Evolutionary conservation across 352 stramenopile genomes (phyloP).

Genomic region (Achlya hypogyna): DNA sequence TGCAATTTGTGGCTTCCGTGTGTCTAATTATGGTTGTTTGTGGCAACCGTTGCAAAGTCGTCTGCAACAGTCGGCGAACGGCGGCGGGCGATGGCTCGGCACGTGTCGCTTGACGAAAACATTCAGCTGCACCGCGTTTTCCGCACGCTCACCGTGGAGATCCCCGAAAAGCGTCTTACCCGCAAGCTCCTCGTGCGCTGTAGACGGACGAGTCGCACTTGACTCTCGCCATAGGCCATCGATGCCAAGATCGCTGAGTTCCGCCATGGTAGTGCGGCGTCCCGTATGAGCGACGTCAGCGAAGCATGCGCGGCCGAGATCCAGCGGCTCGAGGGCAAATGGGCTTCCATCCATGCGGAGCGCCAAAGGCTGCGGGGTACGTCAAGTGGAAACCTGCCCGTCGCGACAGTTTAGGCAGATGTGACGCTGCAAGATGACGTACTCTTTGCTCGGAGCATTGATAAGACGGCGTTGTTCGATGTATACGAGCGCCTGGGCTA

Average conservation of each 20-base stretch:
- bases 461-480: slow-evolving; percentile 32
- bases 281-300: neutral
- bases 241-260: slow-evolving; percentile 9
- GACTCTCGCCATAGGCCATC: neutral
- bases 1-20: neutral
- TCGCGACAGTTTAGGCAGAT: slow-evolving; percentile 21
- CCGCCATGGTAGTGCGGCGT: neutral
- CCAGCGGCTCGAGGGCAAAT: neutral
- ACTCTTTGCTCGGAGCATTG: slow-evolving; percentile 41
- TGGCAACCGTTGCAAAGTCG: too few relatives aligned
- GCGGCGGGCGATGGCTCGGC: slow-evolving; percentile 17
- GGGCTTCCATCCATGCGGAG: slow-evolving; percentile 29
- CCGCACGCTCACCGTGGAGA: slow-evolving; percentile 53
- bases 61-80: too few relatives aligned
- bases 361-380: slow-evolving; percentile 9
- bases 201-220: too few relatives aligned
- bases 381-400: neutral
- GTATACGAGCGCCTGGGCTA: slow-evolving; percentile 56
- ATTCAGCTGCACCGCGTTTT: slow-evolving; percentile 67
- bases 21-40: too few relatives aligned
- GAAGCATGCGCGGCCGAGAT: neutral
- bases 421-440: slow-evolving; percentile 28
- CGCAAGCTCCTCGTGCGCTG: slow-evolving; percentile 46
- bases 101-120: slow-evolving; percentile 62
- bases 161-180: slow-evolving; percentile 44